Base-by-base conservation (phyloP, 2,329 filamentous ascomycete species). In the Exophiala sp. region DNA sequence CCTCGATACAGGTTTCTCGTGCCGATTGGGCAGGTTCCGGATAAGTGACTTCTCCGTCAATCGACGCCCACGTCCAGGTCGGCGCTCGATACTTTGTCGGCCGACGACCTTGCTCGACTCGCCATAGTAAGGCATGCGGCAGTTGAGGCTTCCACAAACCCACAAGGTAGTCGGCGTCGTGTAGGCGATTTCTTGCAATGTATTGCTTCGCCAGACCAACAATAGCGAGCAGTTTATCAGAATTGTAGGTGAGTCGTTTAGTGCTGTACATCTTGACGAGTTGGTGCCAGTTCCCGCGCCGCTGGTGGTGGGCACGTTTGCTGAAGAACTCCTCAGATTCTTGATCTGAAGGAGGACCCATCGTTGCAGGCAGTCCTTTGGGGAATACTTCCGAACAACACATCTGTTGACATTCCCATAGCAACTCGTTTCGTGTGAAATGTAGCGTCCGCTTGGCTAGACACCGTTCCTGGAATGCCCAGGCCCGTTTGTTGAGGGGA, bases 391-490 rank as follows among this genome's bases (percentile, higher is more conserved):
- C 59, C 14, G 53, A 57, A 43, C 59, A 58, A 45, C 59, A 58
- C 54, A 56, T 60, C 46, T 61, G 54, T 35, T 58, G 53, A 23
- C 68, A 71, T 48, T 62, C 61, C 57, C 60, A 61, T 3, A 62
- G 46, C 9, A 62, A 41, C 43, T 62, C 60, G 39, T 57, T 60
- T 11, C 56, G 43, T 18, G 58, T 61, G 44, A 62, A 63, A 46
- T 62, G 60, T 9, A 63, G 48, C n/a, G 58, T 62, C 14, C 61
- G 50, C 39, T 59, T 61, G 16, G 60, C 58, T n/a, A 63, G 55
- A 35, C 57, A 55, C 8, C 59, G 53, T 51, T 63, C 61, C 37
- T 60, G 56, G 30, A 62, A 58, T 9, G 50, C 52, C 61, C 61
- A 63, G 1, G 57, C 61, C 35, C 61, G 46, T 35, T 59, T 56